Base-by-base conservation (phyloP, 2,329 filamentous ascomycete species). In the Neonectria sp. region DNA sequence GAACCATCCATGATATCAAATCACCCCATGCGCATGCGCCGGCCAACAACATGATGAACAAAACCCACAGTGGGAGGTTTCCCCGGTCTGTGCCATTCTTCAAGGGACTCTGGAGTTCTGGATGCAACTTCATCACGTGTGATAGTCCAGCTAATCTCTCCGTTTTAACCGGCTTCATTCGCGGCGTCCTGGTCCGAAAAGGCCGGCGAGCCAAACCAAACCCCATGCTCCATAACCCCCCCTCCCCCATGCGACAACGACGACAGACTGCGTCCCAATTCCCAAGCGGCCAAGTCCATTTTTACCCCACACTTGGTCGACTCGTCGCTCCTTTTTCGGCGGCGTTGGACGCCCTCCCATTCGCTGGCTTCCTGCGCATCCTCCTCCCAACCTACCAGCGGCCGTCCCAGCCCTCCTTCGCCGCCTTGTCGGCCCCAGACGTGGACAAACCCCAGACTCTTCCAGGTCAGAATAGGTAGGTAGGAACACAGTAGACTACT, bases 341-440 rank as follows among this genome's bases (percentile, higher is more conserved):
- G 6, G 40, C 24, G 31, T 33, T 49, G 35, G 46, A 51, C 27
- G 43, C 33, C 6, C 37, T 59, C 58, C 53, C 48, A 66, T 66
- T 66, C 63, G 63, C 46, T 48, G 46, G 62, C 40, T 45, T 46
- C 29, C 53, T 58, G 63, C 24, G 46, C 40, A 53, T 55, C 53
- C 58, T 35, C 35, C 21, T 6, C 25, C 58, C 37, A 27, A 43
- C 63, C 58, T 66, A 66, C 63, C 63, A 66, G 35, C n/a, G 53
- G 58, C 27, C 27, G 63, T 55, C 52, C 58, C 63, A 46, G 58
- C 63, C 63, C 58, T 66, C 63, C 58, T 53, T 66, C 60, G 52
- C 37, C 48, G 31, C 21, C 63, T 35, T 49, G 27, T n/a, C 56
- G 55, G 40, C 37, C 55, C 48, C 46, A 59, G 56, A 60, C 56